Percentiles rank a stretch among this genome's conserved stretches.
phyloP scores from a whole-genome alignment of 371 early-diverging fungal species.

The Capillidium rhysosporum region DNA sequence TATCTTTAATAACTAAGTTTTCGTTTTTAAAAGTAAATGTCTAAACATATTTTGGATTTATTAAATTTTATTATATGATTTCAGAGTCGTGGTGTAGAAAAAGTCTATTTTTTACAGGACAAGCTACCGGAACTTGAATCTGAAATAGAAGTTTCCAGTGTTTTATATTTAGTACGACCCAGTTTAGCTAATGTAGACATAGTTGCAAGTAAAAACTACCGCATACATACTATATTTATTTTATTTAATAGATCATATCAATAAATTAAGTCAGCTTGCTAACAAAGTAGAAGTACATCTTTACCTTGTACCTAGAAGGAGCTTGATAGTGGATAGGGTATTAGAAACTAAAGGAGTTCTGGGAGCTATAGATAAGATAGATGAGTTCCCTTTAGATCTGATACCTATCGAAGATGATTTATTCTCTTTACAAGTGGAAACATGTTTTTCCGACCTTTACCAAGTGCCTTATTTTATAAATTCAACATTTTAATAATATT shows the following conservation, averaged over 20 bases:
- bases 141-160: slow-evolving; percentile 40
- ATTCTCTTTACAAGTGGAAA: slow-evolving; percentile 68
- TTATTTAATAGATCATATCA: slow-evolving; percentile 17
- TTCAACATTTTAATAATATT: background rate
- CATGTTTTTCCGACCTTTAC: slow-evolving; percentile 61
- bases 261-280: slow-evolving; percentile 10
- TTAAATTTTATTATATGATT: background rate
- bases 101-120: slow-evolving; percentile 60
- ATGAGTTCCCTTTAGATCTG: slow-evolving; percentile 73
- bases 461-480: slow-evolving; percentile 19
- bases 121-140: slow-evolving; percentile 36
- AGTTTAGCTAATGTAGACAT: slow-evolving; percentile 51
- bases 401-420: slow-evolving; percentile 81
- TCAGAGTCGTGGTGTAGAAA: slow-evolving; percentile 87
- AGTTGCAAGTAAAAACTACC: slow-evolving; percentile 43
- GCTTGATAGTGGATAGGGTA: slow-evolving; percentile 67
- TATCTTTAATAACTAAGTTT: slow-evolving; percentile 71
- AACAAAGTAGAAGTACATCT: slow-evolving; percentile 22
- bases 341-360: slow-evolving; percentile 79
- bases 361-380: slow-evolving; percentile 44
- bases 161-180: slow-evolving; percentile 72
- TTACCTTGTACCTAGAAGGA: slow-evolving; percentile 77
- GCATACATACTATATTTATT: background rate
- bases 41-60: no score
- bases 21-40: slow-evolving; percentile 51